These are phyloP conservation scores for Claviceps fusiformis DNA, from an alignment of 2,329 filamentous ascomycete genomes.

Conservation along the genomic window DNA sequence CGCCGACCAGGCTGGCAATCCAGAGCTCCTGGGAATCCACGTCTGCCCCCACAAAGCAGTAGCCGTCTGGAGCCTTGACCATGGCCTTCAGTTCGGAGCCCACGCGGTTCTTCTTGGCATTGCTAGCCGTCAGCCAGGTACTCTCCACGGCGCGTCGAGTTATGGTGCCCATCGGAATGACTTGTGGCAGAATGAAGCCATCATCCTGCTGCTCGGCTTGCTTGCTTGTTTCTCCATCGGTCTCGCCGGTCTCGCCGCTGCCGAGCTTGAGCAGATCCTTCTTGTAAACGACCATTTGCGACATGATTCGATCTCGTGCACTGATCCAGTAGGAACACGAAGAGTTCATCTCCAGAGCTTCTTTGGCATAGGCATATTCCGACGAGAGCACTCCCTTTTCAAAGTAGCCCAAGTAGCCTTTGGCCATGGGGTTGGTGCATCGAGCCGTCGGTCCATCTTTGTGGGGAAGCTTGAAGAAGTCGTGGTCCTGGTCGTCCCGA, in stretches of 20 bases:
- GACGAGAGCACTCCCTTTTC: constrained; percentile 80
- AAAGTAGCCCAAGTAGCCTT: constrained; percentile 81
- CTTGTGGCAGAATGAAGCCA: constrained; percentile 84
- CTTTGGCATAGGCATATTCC: constrained; percentile 79
- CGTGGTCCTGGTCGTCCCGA: constrained; percentile 48
- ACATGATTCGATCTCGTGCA: constrained; percentile 79
- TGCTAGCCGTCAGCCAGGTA: constrained; percentile 95
- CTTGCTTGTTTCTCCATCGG: constrained; percentile 5
- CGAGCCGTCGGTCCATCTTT: constrained; percentile 82
- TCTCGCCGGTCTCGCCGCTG: not conserved
- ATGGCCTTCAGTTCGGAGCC: constrained; percentile 96
- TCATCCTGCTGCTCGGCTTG: constrained; percentile 10
- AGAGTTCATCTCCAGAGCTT: constrained; percentile 95
- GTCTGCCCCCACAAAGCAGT: constrained; percentile 90
- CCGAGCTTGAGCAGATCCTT: constrained; percentile 33
- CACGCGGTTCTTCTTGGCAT: constrained; percentile 90
- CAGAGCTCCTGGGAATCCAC: constrained; percentile 96
- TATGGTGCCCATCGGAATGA: constrained; percentile 97
- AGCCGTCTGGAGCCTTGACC: constrained; percentile 81
- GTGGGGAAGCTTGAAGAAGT: constrained; percentile 90
- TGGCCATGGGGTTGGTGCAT: constrained; percentile 79
- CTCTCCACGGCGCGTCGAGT: constrained; percentile 91
- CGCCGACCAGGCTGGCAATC: constrained; percentile 92
- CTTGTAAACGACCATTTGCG: constrained; percentile 89
- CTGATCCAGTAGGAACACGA: constrained; percentile 99